Evolutionary conservation across 345 rosid species (phyloP).

Genomic region (Gossypium raimondii): DNA sequence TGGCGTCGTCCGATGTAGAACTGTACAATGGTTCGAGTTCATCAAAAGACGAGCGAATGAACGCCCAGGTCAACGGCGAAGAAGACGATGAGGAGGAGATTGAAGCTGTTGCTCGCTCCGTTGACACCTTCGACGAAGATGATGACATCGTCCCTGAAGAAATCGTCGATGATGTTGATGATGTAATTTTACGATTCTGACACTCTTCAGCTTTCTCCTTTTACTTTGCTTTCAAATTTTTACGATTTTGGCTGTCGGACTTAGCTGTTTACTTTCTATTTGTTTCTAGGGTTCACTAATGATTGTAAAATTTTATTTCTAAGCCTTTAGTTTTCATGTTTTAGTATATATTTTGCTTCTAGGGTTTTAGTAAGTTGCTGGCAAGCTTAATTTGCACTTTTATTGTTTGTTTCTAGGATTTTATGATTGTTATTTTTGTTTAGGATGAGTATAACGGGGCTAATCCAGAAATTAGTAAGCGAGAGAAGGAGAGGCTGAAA

Average conservation of each 20-base stretch:
- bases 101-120: conserved; percentile 92
- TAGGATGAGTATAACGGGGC: conserved; percentile 49
- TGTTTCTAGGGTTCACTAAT: not conserved
- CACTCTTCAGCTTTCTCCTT: not conserved
- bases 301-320: not conserved
- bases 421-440: conserved; percentile 1
- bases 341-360: not conserved
- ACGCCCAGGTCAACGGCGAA: conserved; percentile 57
- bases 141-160: conserved; percentile 37
- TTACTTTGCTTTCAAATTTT: not conserved
- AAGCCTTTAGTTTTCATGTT: not conserved
- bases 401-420: not conserved
- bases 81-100: conserved; percentile 93
- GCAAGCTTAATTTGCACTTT: not conserved
- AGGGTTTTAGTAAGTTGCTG: not conserved
- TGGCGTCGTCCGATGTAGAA: conserved; percentile 62
- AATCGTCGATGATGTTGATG: conserved; percentile 41
- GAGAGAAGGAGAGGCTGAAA: conserved; percentile 76
- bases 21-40: conserved; percentile 52
- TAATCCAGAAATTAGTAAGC: conserved; percentile 64
- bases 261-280: conserved; percentile 11
- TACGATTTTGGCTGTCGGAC: conserved; percentile 1
- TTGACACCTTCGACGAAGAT: conserved; percentile 65
- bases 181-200: conserved; percentile 27
- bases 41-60: conserved; percentile 58